Evolutionary conservation across 2,329 filamentous ascomycete species (phyloP), one percentile per base, ranked within the genome.

Genomic region (Aspergillus neotritici): DNA sequence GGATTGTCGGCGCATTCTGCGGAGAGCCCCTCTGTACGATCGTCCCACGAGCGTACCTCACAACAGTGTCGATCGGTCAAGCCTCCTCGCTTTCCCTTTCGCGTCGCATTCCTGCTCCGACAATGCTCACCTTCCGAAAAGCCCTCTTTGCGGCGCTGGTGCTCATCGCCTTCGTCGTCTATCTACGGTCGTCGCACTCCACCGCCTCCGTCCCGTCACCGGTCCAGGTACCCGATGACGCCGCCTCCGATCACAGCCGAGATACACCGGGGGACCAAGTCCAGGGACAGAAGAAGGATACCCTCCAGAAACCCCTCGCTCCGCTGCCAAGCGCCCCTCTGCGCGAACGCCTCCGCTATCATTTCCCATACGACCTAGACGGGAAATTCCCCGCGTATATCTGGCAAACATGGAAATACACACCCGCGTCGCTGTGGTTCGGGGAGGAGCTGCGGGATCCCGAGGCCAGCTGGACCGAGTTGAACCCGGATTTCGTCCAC

Each of bases 391-490:
- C 93, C 3, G 90, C 89, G 44, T 97, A 95, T 73, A 94, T 98
- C 62, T 98, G 93, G 93, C 93, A 98, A 75, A 98, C 93, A 11
- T 98, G 93, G 93, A 96, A 94, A 67, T 84, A 81, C 60, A 86
- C 82, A 1, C 90, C 91, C 0, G 78, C 83, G 1, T 85, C 87
- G 15, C 75, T 80, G 39, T 76, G 86, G 49, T 98, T 98, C 62
- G 69, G 68, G 9, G 80, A 84, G 49, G 70, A 74, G 14, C 90
- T 95, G 62, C 83, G 90, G 49, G 81, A 86, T 36, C 78, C 88
- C 47, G 93, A 97, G 70, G 86, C 87, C 11, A 89, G 86, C 49
- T 98, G 93, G 93, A 84, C 87, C 7, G 77, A 86, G 54, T 72
- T 84, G 57, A 89, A 98, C 65, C 91, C 90, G 0, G 83, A 83